Percentiles rank a stretch among this genome's conserved stretches.
Conservation (phyloP, 75 land plant species). For the Azolla pinnata region DNA sequence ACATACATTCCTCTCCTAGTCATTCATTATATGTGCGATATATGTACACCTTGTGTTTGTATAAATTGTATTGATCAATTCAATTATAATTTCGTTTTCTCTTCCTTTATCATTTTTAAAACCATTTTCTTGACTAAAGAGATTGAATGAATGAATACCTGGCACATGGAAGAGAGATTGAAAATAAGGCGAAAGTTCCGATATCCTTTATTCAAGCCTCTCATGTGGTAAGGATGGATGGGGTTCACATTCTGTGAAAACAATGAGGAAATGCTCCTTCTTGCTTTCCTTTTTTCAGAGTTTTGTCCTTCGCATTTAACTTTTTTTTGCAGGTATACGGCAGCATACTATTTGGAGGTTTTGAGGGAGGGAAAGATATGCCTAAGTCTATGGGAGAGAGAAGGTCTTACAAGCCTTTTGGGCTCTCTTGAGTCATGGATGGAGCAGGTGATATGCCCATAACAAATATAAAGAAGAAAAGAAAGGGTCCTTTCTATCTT, state of each 20-base stretch:
- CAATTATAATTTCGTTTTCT: no score
- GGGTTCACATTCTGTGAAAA: no score
- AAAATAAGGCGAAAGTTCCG: conserved; percentile 32
- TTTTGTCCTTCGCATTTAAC: no score
- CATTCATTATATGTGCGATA: no score
- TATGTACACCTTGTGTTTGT: no score
- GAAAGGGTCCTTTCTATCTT: neutral
- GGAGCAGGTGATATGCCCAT: conserved; percentile 12
- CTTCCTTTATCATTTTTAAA: neutral
- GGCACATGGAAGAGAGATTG: conserved; percentile 33
- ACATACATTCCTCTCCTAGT: no score
- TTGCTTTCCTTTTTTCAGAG: no score
- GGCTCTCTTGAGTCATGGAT: conserved; percentile 9
- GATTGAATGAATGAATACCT: no score
- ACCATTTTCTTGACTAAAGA: conserved; percentile 7
- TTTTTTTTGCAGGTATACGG: conserved; percentile 21
- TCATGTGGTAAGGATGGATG: conserved; percentile 35
- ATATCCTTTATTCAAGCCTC: conserved; percentile 29
- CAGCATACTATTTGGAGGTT: conserved; percentile 20
- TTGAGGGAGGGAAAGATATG: neutral
- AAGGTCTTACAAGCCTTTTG: conserved; percentile 8
- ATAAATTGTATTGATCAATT: no score
- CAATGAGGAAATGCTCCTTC: no score
- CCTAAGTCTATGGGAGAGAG: conserved; percentile 10
- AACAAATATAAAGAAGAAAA: no score